Evolutionary conservation across 148 eudicot species (phyloP).

Genomic region (Fagopyrum homotropicum): DNA sequence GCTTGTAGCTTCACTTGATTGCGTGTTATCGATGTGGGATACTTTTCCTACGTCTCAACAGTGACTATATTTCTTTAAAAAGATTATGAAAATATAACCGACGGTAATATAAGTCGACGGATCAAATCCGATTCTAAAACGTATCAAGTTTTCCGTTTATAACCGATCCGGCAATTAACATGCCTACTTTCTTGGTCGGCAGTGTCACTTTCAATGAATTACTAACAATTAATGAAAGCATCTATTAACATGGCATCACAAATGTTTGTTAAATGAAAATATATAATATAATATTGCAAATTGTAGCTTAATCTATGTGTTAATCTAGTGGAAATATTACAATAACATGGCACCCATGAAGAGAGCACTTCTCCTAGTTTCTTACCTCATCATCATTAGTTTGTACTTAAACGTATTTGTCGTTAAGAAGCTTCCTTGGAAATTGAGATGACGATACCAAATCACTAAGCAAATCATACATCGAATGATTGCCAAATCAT

Average conservation of each 20-base stretch:
- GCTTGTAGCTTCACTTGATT: too few species aligned
- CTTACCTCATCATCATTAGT: not conserved
- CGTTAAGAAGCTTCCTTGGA: constrained; percentile 5
- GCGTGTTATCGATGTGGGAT: too few species aligned
- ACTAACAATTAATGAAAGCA: constrained; percentile 1
- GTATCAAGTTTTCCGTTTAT: too few species aligned
- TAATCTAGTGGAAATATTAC: not conserved
- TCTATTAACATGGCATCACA: not conserved
- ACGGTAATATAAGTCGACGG: too few species aligned
- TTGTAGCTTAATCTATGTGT: not conserved
- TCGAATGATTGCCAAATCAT: constrained; percentile 13
- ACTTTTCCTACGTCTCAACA: too few species aligned
- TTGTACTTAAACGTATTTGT: not conserved
- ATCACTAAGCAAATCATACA: not conserved
- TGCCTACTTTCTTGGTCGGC: not conserved
- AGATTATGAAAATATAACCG: too few species aligned
- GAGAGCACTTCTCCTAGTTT: constrained; percentile 18
- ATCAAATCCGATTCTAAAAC: too few species aligned
- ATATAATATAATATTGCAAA: not conserved
- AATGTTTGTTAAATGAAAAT: not conserved
- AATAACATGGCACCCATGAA: constrained; percentile 20
- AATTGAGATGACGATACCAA: constrained; percentile 11
- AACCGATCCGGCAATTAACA: too few species aligned
- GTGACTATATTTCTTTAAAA: too few species aligned
- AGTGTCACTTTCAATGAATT: not conserved